Percentiles rank a stretch among this genome's conserved stretches.
These are phyloP conservation scores for Marasmius fiardii DNA, from an alignment of 1,284 basidiomycete species.

Conservation along the genomic window DNA sequence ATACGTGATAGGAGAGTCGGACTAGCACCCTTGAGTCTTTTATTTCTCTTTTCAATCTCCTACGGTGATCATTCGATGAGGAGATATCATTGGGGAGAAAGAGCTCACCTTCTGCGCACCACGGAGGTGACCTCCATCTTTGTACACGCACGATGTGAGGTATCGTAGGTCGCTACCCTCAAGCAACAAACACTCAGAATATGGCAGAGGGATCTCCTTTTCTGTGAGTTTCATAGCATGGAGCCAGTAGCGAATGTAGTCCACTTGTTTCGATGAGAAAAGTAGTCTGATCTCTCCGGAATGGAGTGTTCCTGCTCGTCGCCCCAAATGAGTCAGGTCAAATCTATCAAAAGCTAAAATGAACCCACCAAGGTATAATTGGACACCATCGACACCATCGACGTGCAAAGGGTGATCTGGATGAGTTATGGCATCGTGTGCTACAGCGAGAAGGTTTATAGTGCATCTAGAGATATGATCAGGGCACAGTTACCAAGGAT, in stretches of 20 bases:
- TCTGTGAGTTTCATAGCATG: conserved; percentile 69
- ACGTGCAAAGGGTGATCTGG: conserved; percentile 71
- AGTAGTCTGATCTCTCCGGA: conserved; percentile 69
- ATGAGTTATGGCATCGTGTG: conserved; percentile 61
- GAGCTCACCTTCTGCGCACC: conserved; percentile 52
- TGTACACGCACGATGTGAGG: conserved; percentile 56
- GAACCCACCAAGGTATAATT: conserved; percentile 65
- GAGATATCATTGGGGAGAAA: background rate
- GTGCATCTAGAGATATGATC: background rate
- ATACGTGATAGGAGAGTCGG: conserved; percentile 53
- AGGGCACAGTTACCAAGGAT: conserved; percentile 40
- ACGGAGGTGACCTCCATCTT: conserved; percentile 49
- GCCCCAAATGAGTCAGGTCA: background rate
- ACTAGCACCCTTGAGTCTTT: conserved; percentile 57
- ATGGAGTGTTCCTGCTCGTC: conserved; percentile 47
- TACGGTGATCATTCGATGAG: conserved; percentile 25
- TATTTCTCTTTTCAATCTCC: conserved; percentile 77
- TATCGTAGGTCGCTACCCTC: conserved; percentile 41
- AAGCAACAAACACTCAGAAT: conserved; percentile 67
- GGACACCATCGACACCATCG: conserved; percentile 58
- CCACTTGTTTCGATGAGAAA: conserved; percentile 79
- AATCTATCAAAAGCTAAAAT: background rate
- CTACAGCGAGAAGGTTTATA: conserved; percentile 22
- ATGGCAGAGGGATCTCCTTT: conserved; percentile 62
- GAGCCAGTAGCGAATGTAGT: conserved; percentile 84